Evolutionary conservation across 2,329 filamentous ascomycete genomes (phyloP).

Genomic region (Peltaster fructicola): DNA sequence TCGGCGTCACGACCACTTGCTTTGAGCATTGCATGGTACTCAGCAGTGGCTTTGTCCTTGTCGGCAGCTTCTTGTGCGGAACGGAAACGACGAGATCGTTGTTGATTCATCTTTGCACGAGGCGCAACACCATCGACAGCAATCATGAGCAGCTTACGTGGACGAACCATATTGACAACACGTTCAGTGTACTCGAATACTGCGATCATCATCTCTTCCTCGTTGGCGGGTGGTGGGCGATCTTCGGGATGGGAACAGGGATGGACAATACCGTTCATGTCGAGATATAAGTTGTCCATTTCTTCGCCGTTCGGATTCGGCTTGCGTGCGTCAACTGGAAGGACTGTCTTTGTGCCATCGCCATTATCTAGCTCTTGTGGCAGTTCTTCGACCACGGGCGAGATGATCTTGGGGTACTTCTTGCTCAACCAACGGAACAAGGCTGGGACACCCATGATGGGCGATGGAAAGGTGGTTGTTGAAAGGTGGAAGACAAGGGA

Average conservation of each 20-base stretch:
- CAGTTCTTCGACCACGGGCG: constrained; percentile 70
- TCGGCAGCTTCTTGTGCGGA: constrained; percentile 87
- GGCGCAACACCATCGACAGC: constrained; percentile 96
- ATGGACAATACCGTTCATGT: constrained; percentile 99
- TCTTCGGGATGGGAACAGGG: constrained; percentile 97
- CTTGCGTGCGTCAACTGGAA: constrained; percentile 68
- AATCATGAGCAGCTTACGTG: constrained; percentile 90
- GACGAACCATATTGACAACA: constrained; percentile 95
- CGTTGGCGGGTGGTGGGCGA: constrained; percentile 71
- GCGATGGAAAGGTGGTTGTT: not conserved
- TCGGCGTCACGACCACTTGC: constrained; percentile 35
- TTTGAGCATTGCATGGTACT: constrained; percentile 69
- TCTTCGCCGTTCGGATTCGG: constrained; percentile 96
- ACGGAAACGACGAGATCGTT: constrained; percentile 86
- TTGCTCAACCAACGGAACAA: constrained; percentile 92
- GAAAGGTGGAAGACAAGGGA: too few species aligned
- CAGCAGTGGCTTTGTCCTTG: constrained; percentile 79
- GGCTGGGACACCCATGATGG: constrained; percentile 76
- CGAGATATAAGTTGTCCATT: constrained; percentile 92
- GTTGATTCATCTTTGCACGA: constrained; percentile 98
- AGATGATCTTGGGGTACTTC: constrained; percentile 96
- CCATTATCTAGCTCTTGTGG: constrained; percentile 62
- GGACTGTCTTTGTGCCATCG: constrained; percentile 57
- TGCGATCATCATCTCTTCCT: constrained; percentile 99
- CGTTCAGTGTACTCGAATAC: constrained; percentile 98